phyloP scores from a whole-genome alignment of 2,329 filamentous ascomycete species.

The Didymella lethalis region DNA sequence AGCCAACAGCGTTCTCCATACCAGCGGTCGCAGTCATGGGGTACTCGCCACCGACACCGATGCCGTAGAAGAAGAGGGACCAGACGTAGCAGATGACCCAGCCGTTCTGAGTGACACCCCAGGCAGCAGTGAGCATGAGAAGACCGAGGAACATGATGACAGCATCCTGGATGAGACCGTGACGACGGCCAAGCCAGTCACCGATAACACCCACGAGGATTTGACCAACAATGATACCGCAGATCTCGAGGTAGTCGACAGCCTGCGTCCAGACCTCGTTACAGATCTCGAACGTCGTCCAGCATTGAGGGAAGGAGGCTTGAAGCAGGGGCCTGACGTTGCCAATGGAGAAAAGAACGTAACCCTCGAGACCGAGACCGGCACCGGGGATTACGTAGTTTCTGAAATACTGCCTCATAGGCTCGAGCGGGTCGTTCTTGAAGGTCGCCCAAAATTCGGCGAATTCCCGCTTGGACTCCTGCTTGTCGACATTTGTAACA shows the following conservation, averaged over 20 bases:
- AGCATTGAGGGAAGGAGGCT: slow-evolving; percentile 79
- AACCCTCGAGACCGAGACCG: slow-evolving; percentile 90
- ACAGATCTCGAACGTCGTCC: slow-evolving; percentile 72
- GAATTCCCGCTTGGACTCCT: slow-evolving; percentile 74
- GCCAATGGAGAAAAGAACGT: slow-evolving; percentile 96
- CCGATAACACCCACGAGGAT: slow-evolving; percentile 82
- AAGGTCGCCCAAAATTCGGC: slow-evolving; percentile 75
- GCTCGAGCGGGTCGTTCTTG: slow-evolving; percentile 84
- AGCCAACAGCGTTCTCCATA: slow-evolving; percentile 88
- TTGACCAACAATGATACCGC: slow-evolving; percentile 92
- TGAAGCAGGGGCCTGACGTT: slow-evolving; percentile 86
- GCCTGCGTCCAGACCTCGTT: slow-evolving; percentile 80
- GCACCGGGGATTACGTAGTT: slow-evolving; percentile 93
- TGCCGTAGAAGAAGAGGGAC: slow-evolving; percentile 90
- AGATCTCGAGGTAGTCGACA: slow-evolving; percentile 90
- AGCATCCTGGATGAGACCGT: slow-evolving; percentile 95
- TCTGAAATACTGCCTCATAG: slow-evolving; percentile 84
- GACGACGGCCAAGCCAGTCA: slow-evolving; percentile 87
- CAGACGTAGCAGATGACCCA: slow-evolving; percentile 98
- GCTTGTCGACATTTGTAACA: slow-evolving; percentile 74
- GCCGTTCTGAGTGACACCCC: slow-evolving; percentile 85
- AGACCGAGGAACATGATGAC: slow-evolving; percentile 93
- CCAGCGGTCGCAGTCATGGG: slow-evolving; percentile 96
- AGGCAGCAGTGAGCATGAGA: slow-evolving; percentile 88
- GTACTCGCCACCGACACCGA: slow-evolving; percentile 82